These are phyloP conservation scores for Cyberlindnera japonica DNA, from an alignment of 805 yeast genomes.

Conservation along the genomic window DNA sequence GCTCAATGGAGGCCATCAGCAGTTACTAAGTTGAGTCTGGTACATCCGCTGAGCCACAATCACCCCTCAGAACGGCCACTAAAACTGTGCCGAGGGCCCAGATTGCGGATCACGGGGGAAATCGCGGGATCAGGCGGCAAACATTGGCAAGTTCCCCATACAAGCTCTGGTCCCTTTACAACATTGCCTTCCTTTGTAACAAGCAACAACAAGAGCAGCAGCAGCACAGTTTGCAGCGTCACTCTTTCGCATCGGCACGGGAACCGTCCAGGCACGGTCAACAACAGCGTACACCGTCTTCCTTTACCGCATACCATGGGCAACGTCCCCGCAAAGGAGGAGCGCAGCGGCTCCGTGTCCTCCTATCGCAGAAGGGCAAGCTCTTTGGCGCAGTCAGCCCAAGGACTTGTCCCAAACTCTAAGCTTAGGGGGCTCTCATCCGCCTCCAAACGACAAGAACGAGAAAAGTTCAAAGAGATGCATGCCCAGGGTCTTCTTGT, in stretches of 20 bases:
- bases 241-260: background rate
- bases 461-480: constrained; percentile 46
- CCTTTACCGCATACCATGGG: constrained; percentile 34
- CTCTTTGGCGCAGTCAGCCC: constrained; percentile 9
- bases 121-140: constrained; percentile 7
- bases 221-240: background rate
- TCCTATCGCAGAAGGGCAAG: constrained; percentile 13
- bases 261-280: background rate
- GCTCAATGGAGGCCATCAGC: too few relatives aligned
- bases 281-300: background rate
- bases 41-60: too few relatives aligned
- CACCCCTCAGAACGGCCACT: too few relatives aligned
- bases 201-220: background rate
- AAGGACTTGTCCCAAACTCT: constrained; percentile 2
- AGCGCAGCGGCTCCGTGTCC: constrained; percentile 17
- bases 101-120: too few relatives aligned
- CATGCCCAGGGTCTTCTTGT: constrained; percentile 59
- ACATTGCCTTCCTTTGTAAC: background rate
- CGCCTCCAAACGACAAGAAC: constrained; percentile 42
- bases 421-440: background rate
- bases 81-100: too few relatives aligned
- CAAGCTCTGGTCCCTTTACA: background rate
- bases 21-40: too few relatives aligned
- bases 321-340: constrained; percentile 45
- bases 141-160: background rate